A percentile compares a stretch with the other conserved stretches of the same genome.
Evolutionary conservation across 345 rosid genomes (phyloP).

Genomic region (Syzygium grande): DNA sequence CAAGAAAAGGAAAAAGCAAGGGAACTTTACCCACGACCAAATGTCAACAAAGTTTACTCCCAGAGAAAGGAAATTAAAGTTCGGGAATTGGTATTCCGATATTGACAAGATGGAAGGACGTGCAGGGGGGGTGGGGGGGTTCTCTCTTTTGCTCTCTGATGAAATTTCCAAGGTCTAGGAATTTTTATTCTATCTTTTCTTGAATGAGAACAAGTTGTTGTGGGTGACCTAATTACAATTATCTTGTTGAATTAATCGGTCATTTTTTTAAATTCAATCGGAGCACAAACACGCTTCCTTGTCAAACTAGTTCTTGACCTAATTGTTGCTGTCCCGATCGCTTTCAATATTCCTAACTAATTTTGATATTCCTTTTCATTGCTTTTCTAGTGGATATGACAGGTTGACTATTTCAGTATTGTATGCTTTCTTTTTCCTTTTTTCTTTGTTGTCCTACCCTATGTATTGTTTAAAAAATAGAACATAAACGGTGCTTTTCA

Average conservation of each 20-base stretch:
- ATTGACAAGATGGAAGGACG: neutral
- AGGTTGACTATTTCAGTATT: neutral
- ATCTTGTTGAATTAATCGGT: neutral
- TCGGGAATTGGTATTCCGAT: neutral
- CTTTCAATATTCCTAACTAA: neutral
- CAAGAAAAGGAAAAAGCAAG: neutral
- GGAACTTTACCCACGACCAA: neutral
- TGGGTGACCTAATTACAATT: neutral
- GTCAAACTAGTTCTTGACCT: neutral
- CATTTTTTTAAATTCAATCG: neutral
- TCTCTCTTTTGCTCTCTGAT: neutral
- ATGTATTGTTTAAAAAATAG: neutral
- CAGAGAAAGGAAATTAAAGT: neutral
- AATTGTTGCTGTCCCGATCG: neutral
- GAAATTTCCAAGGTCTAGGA: neutral
- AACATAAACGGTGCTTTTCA: neutral
- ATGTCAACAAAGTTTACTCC: neutral
- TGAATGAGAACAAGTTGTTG: neutral
- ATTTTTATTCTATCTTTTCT: neutral
- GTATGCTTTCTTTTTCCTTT: neutral
- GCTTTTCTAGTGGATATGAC: neutral
- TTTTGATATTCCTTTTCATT: neutral
- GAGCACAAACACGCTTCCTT: neutral
- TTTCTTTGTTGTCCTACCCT: neutral
- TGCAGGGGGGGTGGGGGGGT: neutral